Evolutionary conservation across 768 basidiomycete species (phyloP).

Genomic region (Tricholoma bakamatsutake): DNA sequence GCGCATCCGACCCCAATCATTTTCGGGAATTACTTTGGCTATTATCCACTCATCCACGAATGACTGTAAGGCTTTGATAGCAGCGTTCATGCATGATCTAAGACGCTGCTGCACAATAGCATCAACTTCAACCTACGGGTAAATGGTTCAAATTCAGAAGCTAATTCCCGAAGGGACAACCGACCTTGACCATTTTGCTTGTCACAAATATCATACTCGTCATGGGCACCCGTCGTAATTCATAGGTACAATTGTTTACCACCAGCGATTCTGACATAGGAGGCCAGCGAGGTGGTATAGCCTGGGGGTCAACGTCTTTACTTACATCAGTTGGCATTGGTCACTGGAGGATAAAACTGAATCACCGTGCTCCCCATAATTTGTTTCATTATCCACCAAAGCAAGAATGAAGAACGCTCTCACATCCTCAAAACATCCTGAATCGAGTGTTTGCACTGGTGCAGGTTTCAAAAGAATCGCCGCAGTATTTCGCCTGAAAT

Average conservation of each 20-base stretch:
- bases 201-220: slow-evolving; percentile 76
- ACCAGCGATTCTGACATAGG: slow-evolving; percentile 42
- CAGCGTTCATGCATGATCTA: slow-evolving; percentile 57
- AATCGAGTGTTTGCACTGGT: slow-evolving; percentile 37
- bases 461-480: slow-evolving; percentile 69
- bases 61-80: slow-evolving; percentile 40
- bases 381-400: slow-evolving; percentile 59
- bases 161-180: neutral
- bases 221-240: slow-evolving; percentile 58
- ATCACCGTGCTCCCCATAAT: slow-evolving; percentile 48
- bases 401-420: slow-evolving; percentile 67
- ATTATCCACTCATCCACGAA: slow-evolving; percentile 54
- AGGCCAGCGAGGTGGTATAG: slow-evolving; percentile 77
- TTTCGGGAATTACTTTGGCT: slow-evolving; percentile 53
- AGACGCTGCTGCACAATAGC: slow-evolving; percentile 61
- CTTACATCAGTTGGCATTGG: neutral
- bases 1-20: slow-evolving; percentile 79
- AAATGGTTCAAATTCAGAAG: neutral
- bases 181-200: slow-evolving; percentile 63
- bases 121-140: slow-evolving; percentile 59
- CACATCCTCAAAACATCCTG: slow-evolving; percentile 40
- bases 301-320: slow-evolving; percentile 51
- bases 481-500: slow-evolving; percentile 63
- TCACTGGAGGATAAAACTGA: neutral
- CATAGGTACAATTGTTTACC: slow-evolving; percentile 54